phyloP scores from a whole-genome alignment of 2,329 filamentous ascomycete genomes.

The Hypoxylon sp. region DNA sequence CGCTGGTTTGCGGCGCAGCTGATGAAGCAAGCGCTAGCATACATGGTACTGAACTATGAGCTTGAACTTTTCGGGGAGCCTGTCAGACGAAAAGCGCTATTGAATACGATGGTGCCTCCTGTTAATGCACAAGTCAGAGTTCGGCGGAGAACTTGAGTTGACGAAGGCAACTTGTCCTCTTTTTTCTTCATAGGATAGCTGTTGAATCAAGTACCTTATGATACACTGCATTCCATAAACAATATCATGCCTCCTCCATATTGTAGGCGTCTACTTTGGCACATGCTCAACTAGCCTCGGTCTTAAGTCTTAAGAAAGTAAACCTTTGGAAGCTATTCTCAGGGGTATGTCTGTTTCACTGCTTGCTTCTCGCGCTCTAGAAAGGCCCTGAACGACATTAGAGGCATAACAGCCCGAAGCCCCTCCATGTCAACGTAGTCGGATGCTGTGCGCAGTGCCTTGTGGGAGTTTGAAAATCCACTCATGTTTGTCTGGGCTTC shows the following conservation, averaged over 20 bases:
- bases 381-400: constrained; percentile 55
- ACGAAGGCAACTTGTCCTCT: too few species aligned
- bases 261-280: too few species aligned
- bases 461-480: constrained; percentile 51
- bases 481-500: constrained; percentile 46
- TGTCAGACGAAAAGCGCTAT: not conserved
- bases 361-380: constrained; percentile 50
- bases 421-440: constrained; percentile 49
- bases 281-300: too few species aligned
- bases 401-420: constrained; percentile 49
- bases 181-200: too few species aligned
- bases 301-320: too few species aligned
- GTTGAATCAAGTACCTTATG: too few species aligned
- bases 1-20: not conserved
- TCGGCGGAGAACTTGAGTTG: too few species aligned
- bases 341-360: constrained; percentile 46
- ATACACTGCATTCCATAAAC: too few species aligned
- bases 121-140: too few species aligned
- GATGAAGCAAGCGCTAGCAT: not conserved
- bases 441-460: constrained; percentile 46
- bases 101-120: not conserved
- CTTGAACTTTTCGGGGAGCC: not conserved
- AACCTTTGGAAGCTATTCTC: too few species aligned
- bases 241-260: too few species aligned
- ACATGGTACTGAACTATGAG: not conserved